Evolutionary conservation across 2,329 filamentous ascomycete genomes (phyloP), one percentile per base, ranked within the genome.

Genomic region (Coleophoma crateriformis): DNA sequence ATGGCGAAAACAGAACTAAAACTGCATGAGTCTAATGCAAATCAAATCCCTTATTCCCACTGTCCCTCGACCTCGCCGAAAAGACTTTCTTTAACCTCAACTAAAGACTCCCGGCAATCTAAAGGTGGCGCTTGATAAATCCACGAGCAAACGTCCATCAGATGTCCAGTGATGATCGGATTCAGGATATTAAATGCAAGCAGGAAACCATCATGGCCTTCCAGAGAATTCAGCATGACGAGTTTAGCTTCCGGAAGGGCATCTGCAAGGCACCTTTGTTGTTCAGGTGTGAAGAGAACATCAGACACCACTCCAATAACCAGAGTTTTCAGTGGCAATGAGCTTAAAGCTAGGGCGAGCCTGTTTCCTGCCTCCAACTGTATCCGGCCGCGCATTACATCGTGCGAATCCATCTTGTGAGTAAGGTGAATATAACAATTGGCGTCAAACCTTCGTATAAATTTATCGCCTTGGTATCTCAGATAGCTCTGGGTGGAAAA

Each of bases 371-470:
- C 39, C 7, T 15, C 13, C 15, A 33, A 19, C n/a, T 19, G 19
- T 15, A 40, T 22, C n/a, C 61, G 52, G 10, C 53, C 58, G 22
- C 60, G 55, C 2, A 59, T 61, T 3, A 70, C 57, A 49, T 70
- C 66, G 56, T 71, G 68, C 7, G 59, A 55, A 53, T 70, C 67
- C 62, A 70, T 68, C 48, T 70, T 71, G 43, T 62, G 56, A 0
- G 62, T 65, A 19, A 70, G 58, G 49, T 68, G 64, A 1, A 70
- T 53, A 39, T 69, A 71, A 44, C 67, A 70, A 38, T 70, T 69
- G 5, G 67, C 65, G 46, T 70, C 68, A 49, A 71, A 70, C 7
- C 68, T 58, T 10, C 58, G 54, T 32, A 67, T 55, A 44, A 71
- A 71, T 50, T 70, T 69, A 15, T 65, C 57, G 11, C 65, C 68